A percentile compares a stretch with the other conserved stretches of the same genome.
phyloP scores from a whole-genome alignment of 192 early-diverging fungal species.

The Backusella luteola region DNA sequence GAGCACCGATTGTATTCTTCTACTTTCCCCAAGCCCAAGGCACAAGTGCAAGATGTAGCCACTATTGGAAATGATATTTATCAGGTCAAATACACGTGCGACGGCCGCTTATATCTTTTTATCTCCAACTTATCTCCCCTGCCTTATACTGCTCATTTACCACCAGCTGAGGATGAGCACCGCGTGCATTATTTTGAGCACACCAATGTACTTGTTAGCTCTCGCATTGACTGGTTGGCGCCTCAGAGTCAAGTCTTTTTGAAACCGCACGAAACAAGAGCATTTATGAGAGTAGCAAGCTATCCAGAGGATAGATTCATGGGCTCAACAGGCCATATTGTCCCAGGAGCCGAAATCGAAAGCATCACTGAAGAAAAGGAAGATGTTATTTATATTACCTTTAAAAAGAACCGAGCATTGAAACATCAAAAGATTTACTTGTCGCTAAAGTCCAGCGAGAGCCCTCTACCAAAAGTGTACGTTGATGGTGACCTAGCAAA shows the following conservation, averaged over 20 bases:
- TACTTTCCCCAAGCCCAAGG: slow-evolving; percentile 24
- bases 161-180: neutral
- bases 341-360: slow-evolving; percentile 31
- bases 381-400: neutral
- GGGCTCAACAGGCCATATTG: slow-evolving; percentile 29
- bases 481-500: neutral
- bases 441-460: neutral
- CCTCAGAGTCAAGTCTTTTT: neutral
- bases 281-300: slow-evolving; percentile 8
- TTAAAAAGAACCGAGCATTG: neutral
- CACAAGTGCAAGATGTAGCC: neutral
- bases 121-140: slow-evolving; percentile 23
- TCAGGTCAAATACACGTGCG: slow-evolving; percentile 13
- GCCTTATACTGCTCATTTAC: slow-evolving; percentile 2
- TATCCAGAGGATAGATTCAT: slow-evolving; percentile 12
- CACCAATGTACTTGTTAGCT: slow-evolving; percentile 18
- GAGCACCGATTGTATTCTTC: slow-evolving; percentile 30
- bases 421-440: neutral
- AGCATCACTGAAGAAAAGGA: neutral
- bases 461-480: neutral
- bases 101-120: slow-evolving; percentile 11
- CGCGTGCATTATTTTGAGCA: slow-evolving; percentile 21
- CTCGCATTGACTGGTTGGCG: slow-evolving; percentile 6
- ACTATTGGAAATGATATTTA: slow-evolving; percentile 18
- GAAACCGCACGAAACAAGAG: slow-evolving; percentile 21